Percentiles rank a stretch among this genome's conserved stretches.
Evolutionary conservation across 2,329 filamentous ascomycete species (phyloP).

Genomic region (Exophiala phaeomuriformis): DNA sequence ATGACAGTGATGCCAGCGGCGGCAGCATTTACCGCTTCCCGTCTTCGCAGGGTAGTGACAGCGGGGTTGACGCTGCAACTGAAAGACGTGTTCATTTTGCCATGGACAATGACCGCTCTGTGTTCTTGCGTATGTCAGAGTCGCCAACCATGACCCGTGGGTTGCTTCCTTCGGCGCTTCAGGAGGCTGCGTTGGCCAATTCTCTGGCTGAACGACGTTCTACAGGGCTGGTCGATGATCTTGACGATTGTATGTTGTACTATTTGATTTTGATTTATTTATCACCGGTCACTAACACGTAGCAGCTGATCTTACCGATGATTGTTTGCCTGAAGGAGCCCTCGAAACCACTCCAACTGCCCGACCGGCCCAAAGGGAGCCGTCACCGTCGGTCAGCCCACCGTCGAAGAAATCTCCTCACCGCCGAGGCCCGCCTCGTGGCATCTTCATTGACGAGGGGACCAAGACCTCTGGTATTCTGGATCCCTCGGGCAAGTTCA

Average conservation of each 20-base stretch:
- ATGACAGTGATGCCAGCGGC: constrained; percentile 33
- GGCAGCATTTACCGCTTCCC: constrained; percentile 28
- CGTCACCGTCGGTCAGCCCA: constrained; percentile 9
- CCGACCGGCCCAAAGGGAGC: constrained; percentile 1
- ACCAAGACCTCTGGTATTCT: constrained; percentile 43
- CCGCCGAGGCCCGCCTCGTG: constrained; percentile 41
- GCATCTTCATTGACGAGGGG: constrained; percentile 43
- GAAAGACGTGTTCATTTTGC: constrained; percentile 65
- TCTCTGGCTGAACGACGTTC: constrained; percentile 6
- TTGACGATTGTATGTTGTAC: constrained; percentile 23
- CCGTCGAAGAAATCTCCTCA: constrained; percentile 32
- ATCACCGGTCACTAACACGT: constrained; percentile 18
- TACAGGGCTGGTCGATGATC: constrained; percentile 13
- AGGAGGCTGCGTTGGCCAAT: constrained; percentile 9
- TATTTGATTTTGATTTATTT: constrained; percentile 1
- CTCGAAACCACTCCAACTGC: constrained; percentile 57
- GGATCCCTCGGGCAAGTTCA: constrained; percentile 42
- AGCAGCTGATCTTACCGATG: constrained; percentile 25
- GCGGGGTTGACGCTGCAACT: constrained; percentile 34
- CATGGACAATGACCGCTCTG: constrained; percentile 18
- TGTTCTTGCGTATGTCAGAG: constrained; percentile 19
- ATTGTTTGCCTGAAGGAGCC: constrained; percentile 40
- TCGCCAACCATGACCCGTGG: constrained; percentile 27
- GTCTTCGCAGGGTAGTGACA: constrained; percentile 28
- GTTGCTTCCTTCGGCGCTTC: constrained; percentile 25